Evolutionary conservation across 805 yeast species (phyloP), one percentile per base, ranked within the genome.

Genomic region (Lipomyces japonicus): DNA sequence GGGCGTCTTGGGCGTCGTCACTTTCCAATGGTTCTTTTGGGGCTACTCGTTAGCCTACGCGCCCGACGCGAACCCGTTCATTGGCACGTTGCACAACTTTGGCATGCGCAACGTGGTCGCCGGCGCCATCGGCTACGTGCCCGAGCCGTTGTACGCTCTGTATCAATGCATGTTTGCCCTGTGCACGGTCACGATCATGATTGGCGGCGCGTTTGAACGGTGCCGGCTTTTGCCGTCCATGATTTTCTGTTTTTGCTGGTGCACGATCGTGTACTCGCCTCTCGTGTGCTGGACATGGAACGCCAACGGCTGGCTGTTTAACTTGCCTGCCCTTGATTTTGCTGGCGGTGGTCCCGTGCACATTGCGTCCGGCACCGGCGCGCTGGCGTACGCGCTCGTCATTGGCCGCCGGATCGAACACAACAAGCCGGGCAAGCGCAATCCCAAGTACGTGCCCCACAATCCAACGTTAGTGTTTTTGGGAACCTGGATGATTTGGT

Each of bases 281-380:
- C 77, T 84, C 69, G 97, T 97, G 14, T 84, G 83, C 72, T 91
- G 97, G 97, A 86, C 95, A 19, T 91, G 98, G 98, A 91, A 90
- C 68, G 77, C 82, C 25, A 77, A 77, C 48, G 98, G 98, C 43
- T 91, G 97, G 97, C 75, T 91, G 58, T 78, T 76, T 48, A 70
- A 71, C 40, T 74, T 91, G 46, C 97, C 97, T 58, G 83, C 89
- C 31, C 77, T 87, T 53, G 98, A 91, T 72, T 93, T 86, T 66
- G 97, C 97, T 16, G 98, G 98, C 66, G 97, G 97, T 65, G 96
- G 96, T 58, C 96, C 97, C 55, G 97, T 91, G 50, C 98, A 91
- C 73, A 86, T 86, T 73, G 73, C 88, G 61, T 85, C 95, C 30
- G 98, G 97, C 61, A 86, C 83, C 61, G 93, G 95, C 67, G 97